Evolutionary conservation across 495 filamentous ascomycete genomes (phyloP).

Genomic region (Aspergillus mulundensis): DNA sequence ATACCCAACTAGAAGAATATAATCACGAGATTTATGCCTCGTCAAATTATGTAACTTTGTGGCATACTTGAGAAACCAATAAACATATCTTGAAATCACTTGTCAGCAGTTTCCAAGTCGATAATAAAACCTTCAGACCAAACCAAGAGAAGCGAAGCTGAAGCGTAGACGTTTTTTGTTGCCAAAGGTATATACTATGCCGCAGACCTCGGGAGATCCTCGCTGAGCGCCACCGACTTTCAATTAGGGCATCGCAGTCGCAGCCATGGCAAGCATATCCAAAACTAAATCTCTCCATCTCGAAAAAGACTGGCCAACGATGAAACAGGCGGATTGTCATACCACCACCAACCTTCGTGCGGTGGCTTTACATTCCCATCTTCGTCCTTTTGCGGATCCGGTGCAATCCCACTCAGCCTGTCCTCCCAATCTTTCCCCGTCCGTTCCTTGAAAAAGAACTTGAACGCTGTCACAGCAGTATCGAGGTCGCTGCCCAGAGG

Average conservation of each 20-base stretch:
- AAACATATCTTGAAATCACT: not conserved
- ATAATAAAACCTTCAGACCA: too few relatives aligned
- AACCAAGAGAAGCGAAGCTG: too few relatives aligned
- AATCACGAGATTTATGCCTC: not conserved
- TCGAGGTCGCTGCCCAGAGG: conserved; percentile 27
- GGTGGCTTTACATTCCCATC: conserved; percentile 25
- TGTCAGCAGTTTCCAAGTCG: too few relatives aligned
- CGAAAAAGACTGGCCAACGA: conserved; percentile 23
- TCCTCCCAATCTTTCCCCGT: conserved; percentile 55
- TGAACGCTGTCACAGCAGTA: conserved; percentile 44
- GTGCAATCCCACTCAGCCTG: conserved; percentile 24
- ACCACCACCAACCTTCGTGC: conserved; percentile 33
- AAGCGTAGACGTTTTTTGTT: too few relatives aligned
- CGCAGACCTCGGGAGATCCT: too few relatives aligned
- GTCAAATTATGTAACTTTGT: not conserved
- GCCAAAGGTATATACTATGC: too few relatives aligned
- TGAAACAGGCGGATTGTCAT: conserved; percentile 18
- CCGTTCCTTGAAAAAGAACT: conserved; percentile 52
- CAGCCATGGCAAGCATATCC: not conserved
- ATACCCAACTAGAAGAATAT: conserved; percentile 21
- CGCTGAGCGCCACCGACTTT: too few relatives aligned
- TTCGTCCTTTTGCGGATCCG: conserved; percentile 15
- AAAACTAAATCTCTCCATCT: not conserved
- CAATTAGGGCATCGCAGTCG: not conserved
- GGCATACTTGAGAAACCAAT: not conserved